These are phyloP conservation scores for Cutaneotrichosporon sp. DNA, from an alignment of 1,284 basidiomycete genomes.

Conservation along the genomic window DNA sequence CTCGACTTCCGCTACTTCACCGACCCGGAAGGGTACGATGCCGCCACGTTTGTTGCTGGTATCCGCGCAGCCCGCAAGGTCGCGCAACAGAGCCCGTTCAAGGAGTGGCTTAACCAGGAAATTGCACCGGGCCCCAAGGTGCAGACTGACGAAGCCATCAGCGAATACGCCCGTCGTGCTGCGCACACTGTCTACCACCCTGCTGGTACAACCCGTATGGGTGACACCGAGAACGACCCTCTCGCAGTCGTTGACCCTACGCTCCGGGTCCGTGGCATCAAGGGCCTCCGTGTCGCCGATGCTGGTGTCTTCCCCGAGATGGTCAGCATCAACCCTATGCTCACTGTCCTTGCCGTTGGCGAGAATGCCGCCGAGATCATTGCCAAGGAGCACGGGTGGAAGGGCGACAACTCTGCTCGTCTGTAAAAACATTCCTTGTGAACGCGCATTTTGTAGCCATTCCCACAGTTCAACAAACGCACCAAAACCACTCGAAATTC, in stretches of 20 bases:
- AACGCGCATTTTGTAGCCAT: too few species aligned
- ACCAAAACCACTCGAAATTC: too few species aligned
- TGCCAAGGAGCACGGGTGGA: conserved; percentile 13
- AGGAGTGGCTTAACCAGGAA: conserved; percentile 19
- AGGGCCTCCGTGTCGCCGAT: conserved; percentile 18
- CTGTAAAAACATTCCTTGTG: too few species aligned
- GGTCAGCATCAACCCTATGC: conserved; percentile 20
- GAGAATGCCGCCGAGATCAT: conserved; percentile 19
- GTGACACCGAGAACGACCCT: not conserved
- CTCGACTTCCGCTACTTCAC: conserved; percentile 23
- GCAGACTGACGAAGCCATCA: conserved; percentile 16
- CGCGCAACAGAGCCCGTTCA: conserved; percentile 16
- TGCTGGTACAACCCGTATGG: conserved; percentile 19
- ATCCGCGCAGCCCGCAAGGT: conserved; percentile 18
- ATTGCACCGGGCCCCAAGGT: conserved; percentile 10
- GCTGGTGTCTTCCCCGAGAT: conserved; percentile 21
- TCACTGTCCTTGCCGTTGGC: conserved; percentile 17
- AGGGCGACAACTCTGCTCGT: conserved; percentile 14
- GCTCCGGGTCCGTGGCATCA: conserved; percentile 17
- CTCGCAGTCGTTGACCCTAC: conserved; percentile 12
- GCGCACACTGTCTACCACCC: conserved; percentile 23
- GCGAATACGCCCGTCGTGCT: conserved; percentile 19
- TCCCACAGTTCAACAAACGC: too few species aligned
- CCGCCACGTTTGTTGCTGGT: conserved; percentile 16
- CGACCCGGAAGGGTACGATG: conserved; percentile 19